Base-by-base conservation (phyloP, 805 yeast genomes). In the Candida cerambycidarum region DNA sequence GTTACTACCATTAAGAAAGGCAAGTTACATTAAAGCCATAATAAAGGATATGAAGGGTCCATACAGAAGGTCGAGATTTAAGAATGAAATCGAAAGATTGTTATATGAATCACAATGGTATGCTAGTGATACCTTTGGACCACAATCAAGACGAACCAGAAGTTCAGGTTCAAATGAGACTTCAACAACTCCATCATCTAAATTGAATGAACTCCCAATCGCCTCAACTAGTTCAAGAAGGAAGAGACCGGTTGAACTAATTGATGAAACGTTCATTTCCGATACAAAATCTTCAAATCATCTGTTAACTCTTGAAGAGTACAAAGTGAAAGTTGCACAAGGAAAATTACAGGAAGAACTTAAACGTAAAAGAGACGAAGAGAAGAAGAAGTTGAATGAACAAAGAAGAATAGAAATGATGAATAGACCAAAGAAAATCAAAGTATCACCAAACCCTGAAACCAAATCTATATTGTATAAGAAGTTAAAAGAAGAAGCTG, bases 51-150 rank as follows among this genome's bases (percentile, higher is more conserved):
- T 37, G 4, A 28, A 17, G 2, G 37, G 39, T 18, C 24, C 34
- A 10, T 40, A 46, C 30, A 48, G 74, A 39, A 56, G 53, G 45
- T 56, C 57, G 10, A 55, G 50, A 19, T 67, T 66, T 41, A 56
- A 58, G 29, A 59, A 49, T 31, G 39, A 46, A 5, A 50, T 55
- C n/a, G 73, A 67, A 28, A 48, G 61, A 21, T 57, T 70, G 18
- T 47, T 65, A 7, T 69, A 68, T 44, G 71, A 65, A 40, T 72
- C 74, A 0, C 58, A 64, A 41, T 69, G 75, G 75, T 59, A 57
- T 33, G 38, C 58, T 1, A 56, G 62, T 29, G 47, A 48, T 12
- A 44, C 32, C n/a, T 48, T 44, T 35, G 39, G 35, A 7, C 25
- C 37, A 32, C 46, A 34, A 14, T 21, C 23, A 6, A 21, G 23